A percentile compares a stretch with the other conserved stretches of the same genome.
These are phyloP conservation scores for Rosa hybrid DNA, from an alignment of 331 rosid species.

Conservation along the genomic window DNA sequence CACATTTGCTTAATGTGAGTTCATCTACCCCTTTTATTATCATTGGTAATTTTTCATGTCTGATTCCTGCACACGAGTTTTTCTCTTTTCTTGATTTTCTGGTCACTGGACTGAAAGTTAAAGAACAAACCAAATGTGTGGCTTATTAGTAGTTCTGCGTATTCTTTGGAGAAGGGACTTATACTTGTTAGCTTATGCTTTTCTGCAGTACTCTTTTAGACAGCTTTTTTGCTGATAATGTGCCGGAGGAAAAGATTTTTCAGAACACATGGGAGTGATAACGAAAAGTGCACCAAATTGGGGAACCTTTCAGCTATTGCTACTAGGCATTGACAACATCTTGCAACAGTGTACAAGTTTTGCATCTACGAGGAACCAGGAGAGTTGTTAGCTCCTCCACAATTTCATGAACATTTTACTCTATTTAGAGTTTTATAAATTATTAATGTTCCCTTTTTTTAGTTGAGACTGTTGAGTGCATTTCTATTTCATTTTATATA, in stretches of 20 bases:
- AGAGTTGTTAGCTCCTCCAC: conserved; percentile 30
- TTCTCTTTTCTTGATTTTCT: not conserved
- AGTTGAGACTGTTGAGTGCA: conserved; percentile 15
- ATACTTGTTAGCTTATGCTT: conserved; percentile 5
- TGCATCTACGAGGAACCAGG: conserved; percentile 23
- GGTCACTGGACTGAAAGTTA: not conserved
- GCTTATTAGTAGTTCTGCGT: not conserved
- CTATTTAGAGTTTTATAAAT: conserved; percentile 29
- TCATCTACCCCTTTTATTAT: conserved; percentile 17
- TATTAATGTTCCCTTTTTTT: conserved; percentile 8
- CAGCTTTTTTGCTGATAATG: conserved; percentile 30
- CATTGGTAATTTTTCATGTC: not conserved
- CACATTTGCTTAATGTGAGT: conserved; percentile 67
- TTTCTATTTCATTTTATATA: conserved; percentile 26
- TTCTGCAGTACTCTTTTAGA: conserved; percentile 25
- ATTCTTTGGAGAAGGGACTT: not conserved
- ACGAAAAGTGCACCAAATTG: conserved; percentile 14
- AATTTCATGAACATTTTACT: conserved; percentile 40
- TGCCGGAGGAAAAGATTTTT: conserved; percentile 24
- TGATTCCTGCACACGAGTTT: not conserved
- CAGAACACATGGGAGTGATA: conserved; percentile 21
- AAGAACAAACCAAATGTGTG: not conserved
- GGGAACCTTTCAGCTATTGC: conserved; percentile 30
- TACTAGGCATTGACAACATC: conserved; percentile 30
- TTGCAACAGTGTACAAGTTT: conserved; percentile 33